Conservation (phyloP, 345 rosid species). For the Gossypium herbaceum region DNA sequence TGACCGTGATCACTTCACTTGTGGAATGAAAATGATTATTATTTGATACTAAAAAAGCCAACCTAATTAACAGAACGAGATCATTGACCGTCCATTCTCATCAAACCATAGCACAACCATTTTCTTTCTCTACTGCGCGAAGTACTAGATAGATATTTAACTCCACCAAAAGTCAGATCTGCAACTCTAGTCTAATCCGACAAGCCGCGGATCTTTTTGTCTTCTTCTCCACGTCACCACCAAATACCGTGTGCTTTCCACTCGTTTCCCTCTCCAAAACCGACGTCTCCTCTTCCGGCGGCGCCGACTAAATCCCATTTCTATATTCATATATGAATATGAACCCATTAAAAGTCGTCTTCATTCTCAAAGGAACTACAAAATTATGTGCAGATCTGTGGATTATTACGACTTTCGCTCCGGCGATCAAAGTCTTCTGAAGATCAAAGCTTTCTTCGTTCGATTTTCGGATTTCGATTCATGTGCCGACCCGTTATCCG, state of each 20-base stretch:
- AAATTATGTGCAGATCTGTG: slow-evolving; percentile 53
- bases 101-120: neutral
- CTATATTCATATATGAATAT: neutral
- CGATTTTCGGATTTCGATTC: slow-evolving; percentile 38
- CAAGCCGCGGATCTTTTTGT: neutral
- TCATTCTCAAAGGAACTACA: neutral
- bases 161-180: neutral
- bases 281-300: neutral
- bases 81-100: neutral
- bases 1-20: too few relatives aligned
- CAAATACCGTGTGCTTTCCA: slow-evolving; percentile 6
- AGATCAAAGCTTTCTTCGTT: slow-evolving; percentile 55
- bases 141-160: neutral
- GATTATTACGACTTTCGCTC: slow-evolving; percentile 33
- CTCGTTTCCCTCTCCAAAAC: neutral
- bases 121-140: neutral
- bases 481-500: slow-evolving; percentile 28
- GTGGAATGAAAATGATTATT: too few relatives aligned
- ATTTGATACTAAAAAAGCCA: too few relatives aligned
- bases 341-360: neutral
- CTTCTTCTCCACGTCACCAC: neutral
- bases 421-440: slow-evolving; percentile 25
- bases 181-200: neutral
- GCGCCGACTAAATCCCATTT: neutral
- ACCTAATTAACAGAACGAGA: neutral